A percentile compares a stretch with the other conserved stretches of the same genome.
Evolutionary conservation across 2,329 filamentous ascomycete genomes (phyloP).

Genomic region (Neofusicoccum sp.): DNA sequence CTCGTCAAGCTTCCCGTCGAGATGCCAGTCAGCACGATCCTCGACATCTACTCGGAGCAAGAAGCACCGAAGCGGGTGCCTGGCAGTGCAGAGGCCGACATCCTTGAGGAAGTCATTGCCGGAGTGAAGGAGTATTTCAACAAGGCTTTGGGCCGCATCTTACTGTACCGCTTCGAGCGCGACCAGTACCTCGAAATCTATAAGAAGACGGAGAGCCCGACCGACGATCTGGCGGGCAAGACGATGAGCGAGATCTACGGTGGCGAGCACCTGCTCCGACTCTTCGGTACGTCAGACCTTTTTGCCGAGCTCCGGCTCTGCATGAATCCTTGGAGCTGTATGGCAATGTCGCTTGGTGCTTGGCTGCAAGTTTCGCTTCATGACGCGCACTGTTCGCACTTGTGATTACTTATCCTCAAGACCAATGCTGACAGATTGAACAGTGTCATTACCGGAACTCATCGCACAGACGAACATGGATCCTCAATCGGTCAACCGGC

Average conservation of each 20-base stretch:
- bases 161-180: conserved; percentile 93
- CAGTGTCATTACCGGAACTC: conserved; percentile 82
- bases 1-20: conserved; percentile 80
- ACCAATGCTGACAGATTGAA: neutral
- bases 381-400: neutral
- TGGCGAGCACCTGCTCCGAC: conserved; percentile 82
- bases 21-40: conserved; percentile 71
- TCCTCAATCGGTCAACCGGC: conserved; percentile 78
- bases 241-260: conserved; percentile 81
- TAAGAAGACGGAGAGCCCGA: conserved; percentile 62
- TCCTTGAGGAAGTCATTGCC: conserved; percentile 83
- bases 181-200: conserved; percentile 79
- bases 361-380: neutral
- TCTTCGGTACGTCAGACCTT: conserved; percentile 67
- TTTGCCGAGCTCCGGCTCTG: neutral
- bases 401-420: conserved; percentile 1
- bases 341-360: neutral
- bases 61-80: conserved; percentile 65
- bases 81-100: conserved; percentile 72
- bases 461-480: conserved; percentile 99
- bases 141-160: conserved; percentile 78
- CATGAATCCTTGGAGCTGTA: neutral
- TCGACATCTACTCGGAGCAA: conserved; percentile 75
- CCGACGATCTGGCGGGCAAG: conserved; percentile 67
- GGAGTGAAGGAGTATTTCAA: conserved; percentile 95